Evolutionary conservation across 805 yeast genomes (phyloP).

Genomic region (Cyberlindnera sargentensis): DNA sequence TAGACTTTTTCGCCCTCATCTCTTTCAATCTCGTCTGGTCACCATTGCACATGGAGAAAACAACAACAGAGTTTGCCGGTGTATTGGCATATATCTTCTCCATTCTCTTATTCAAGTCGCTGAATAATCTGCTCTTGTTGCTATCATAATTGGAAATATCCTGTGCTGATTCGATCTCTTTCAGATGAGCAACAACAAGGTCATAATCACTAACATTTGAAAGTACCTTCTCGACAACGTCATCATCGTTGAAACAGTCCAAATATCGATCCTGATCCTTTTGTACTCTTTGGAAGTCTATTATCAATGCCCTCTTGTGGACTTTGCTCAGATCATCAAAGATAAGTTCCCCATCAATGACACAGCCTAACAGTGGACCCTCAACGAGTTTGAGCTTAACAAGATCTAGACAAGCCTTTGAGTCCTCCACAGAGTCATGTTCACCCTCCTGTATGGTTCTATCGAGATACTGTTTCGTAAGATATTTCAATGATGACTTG

Average conservation of each 20-base stretch:
- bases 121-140: not conserved
- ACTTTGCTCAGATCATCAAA: slow-evolving; percentile 31
- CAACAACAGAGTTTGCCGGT: slow-evolving; percentile 53
- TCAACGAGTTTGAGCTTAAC: slow-evolving; percentile 60
- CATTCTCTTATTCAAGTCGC: slow-evolving; percentile 38
- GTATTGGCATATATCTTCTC: slow-evolving; percentile 40
- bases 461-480: slow-evolving; percentile 51
- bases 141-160: slow-evolving; percentile 2
- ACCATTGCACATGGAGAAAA: slow-evolving; percentile 59
- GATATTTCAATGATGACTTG: slow-evolving; percentile 68
- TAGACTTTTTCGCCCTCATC: slow-evolving; percentile 37
- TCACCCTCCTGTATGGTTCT: slow-evolving; percentile 62
- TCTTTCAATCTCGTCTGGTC: slow-evolving; percentile 41
- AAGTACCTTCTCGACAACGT: slow-evolving; percentile 38
- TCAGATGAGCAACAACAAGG: slow-evolving; percentile 48
- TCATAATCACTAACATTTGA: slow-evolving; percentile 19
- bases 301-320: slow-evolving; percentile 25
- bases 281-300: slow-evolving; percentile 27
- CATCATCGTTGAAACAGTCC: slow-evolving; percentile 53
- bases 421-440: slow-evolving; percentile 86
- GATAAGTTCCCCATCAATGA: slow-evolving; percentile 34
- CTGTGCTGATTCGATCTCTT: slow-evolving; percentile 36
- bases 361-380: slow-evolving; percentile 61
- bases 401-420: slow-evolving; percentile 70
- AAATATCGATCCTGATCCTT: slow-evolving; percentile 23